Conservation (phyloP, 768 basidiomycete genomes). For the Calvatia gigantea region DNA sequence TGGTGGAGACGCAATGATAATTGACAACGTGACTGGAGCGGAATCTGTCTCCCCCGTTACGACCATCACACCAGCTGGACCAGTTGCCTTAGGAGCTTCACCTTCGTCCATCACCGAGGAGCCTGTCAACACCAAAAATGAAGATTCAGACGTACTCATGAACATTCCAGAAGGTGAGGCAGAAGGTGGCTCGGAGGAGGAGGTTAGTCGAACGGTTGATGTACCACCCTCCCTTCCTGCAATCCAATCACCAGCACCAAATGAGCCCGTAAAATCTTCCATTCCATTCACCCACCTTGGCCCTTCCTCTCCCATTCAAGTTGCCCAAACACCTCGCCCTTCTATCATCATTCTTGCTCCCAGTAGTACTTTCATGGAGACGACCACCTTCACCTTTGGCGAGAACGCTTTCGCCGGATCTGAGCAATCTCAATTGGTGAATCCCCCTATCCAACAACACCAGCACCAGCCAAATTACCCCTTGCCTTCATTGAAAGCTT, state of each 20-base stretch:
- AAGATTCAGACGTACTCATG: conserved; percentile 5
- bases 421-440: conserved; percentile 12
- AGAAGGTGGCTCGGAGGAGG: background rate
- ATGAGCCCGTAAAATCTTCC: conserved; percentile 11
- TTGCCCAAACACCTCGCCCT: conserved; percentile 3
- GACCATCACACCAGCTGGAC: background rate
- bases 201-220: conserved; percentile 5
- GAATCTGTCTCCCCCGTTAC: background rate
- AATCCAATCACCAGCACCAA: background rate
- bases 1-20: conserved; percentile 11
- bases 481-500: conserved; percentile 49
- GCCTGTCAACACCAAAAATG: background rate
- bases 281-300: conserved; percentile 10
- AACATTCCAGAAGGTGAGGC: background rate
- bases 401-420: conserved; percentile 14
- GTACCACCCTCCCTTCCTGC: background rate
- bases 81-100: background rate
- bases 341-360: conserved; percentile 30
- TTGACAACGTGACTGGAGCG: conserved; percentile 6
- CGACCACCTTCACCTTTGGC: conserved; percentile 15
- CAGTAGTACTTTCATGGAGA: conserved; percentile 12
- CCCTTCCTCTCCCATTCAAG: conserved; percentile 9
- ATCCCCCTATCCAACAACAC: conserved; percentile 25
- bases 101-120: background rate
- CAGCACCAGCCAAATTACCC: conserved; percentile 46